A percentile compares a stretch with the other conserved stretches of the same genome.
phyloP scores from a whole-genome alignment of 2,329 filamentous ascomycete genomes.

The Ceratocystis cubensis region DNA sequence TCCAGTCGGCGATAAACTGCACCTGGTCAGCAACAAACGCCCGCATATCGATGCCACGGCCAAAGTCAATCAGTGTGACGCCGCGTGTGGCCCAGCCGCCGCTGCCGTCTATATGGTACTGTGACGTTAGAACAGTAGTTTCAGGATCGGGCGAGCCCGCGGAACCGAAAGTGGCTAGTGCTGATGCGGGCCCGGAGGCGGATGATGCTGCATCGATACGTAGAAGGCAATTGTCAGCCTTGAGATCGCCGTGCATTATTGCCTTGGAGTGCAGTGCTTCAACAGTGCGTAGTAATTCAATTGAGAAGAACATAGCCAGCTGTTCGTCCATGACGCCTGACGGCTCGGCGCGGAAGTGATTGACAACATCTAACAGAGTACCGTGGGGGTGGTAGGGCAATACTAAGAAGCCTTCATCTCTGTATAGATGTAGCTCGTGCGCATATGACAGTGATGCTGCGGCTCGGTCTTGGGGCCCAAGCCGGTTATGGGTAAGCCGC shows the following conservation, averaged over 20 bases:
- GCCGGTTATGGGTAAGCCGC: constrained; percentile 62
- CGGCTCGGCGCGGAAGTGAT: constrained; percentile 61
- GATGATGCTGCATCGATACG: constrained; percentile 50
- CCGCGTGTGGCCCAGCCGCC: constrained; percentile 73
- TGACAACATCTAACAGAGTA: constrained; percentile 88
- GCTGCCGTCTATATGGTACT: constrained; percentile 61
- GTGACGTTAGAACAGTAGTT: constrained; percentile 36
- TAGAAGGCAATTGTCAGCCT: constrained; percentile 88
- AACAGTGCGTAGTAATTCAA: constrained; percentile 81
- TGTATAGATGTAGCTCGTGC: constrained; percentile 84
- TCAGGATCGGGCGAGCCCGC: not conserved
- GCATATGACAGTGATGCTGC: constrained; percentile 67
- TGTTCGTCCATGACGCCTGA: constrained; percentile 75
- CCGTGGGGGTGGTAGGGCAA: constrained; percentile 82
- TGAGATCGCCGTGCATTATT: constrained; percentile 85
- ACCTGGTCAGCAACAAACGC: constrained; percentile 59
- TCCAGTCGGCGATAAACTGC: constrained; percentile 92
- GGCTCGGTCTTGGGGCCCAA: constrained; percentile 59
- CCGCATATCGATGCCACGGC: constrained; percentile 85
- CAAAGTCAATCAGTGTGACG: constrained; percentile 84
- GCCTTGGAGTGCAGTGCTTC: constrained; percentile 71
- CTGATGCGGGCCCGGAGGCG: not conserved
- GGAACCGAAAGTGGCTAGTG: not conserved
- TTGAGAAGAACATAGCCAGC: constrained; percentile 86
- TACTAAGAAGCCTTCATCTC: constrained; percentile 78